phyloP scores from a whole-genome alignment of 352 stramenopile species.

The Phytophthora multivora region DNA sequence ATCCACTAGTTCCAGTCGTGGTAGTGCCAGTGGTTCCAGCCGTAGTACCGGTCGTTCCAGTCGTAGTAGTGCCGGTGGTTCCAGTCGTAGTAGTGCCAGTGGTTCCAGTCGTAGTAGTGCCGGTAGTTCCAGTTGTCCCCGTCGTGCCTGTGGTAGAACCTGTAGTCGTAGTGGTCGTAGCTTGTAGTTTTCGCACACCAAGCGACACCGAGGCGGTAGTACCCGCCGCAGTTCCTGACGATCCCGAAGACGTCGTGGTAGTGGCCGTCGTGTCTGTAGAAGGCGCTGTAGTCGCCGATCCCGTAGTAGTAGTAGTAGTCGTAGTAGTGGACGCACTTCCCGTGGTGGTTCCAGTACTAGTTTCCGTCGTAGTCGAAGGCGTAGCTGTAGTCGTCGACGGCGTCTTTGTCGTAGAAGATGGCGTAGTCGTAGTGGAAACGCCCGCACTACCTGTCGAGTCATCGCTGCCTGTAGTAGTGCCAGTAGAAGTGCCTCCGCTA shows the following conservation, averaged over 20 bases:
- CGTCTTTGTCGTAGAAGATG: constrained; percentile 32
- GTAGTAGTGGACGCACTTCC: constrained; percentile 25
- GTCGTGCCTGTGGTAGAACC: constrained; percentile 11
- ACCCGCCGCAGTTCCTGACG: constrained; percentile 9
- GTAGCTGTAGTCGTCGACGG: constrained; percentile 15
- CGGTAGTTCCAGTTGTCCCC: constrained; percentile 12
- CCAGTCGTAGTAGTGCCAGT: constrained; percentile 6
- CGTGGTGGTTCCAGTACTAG: constrained; percentile 17
- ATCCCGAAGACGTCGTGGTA: constrained; percentile 25
- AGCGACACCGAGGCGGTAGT: constrained; percentile 4
- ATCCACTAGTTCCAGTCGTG: constrained; percentile 14
- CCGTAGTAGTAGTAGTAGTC: constrained; percentile 34
- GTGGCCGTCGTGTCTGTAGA: constrained; percentile 21
- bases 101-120: constrained; percentile 18
- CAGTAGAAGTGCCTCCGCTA: constrained; percentile 25
- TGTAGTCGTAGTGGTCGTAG: constrained; percentile 12
- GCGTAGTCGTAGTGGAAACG: constrained; percentile 21
- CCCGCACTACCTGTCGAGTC: constrained; percentile 21
- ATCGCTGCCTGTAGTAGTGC: constrained; percentile 18
- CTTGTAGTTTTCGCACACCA: constrained; percentile 17
- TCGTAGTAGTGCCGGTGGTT: constrained; percentile 11
- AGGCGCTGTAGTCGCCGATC: constrained; percentile 1
- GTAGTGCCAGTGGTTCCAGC: constrained; percentile 21
- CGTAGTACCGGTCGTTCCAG: constrained; percentile 9
- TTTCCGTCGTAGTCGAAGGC: constrained; percentile 9